These are phyloP conservation scores for Cotoneaster glaucophyllus DNA, from an alignment of 306 rosid species.

Conservation along the genomic window DNA sequence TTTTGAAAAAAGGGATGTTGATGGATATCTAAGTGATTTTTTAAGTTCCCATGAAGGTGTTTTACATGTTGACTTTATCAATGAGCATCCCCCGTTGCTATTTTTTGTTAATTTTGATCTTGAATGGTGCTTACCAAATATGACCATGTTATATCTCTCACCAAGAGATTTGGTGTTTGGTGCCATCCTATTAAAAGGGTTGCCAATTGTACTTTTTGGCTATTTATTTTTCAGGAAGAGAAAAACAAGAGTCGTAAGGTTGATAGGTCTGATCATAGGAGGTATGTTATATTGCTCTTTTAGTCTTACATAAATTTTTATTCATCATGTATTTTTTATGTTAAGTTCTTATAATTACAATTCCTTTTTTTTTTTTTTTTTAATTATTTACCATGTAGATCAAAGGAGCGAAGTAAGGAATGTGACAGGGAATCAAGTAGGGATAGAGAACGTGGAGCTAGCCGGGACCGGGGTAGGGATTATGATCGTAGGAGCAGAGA, in stretches of 20 bases:
- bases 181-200: not conserved
- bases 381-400: conserved; percentile 22
- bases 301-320: not conserved
- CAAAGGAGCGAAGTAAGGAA: conserved; percentile 85
- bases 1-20: not conserved
- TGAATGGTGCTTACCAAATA: not conserved
- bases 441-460: conserved; percentile 64
- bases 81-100: not conserved
- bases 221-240: conserved; percentile 72
- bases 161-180: not conserved
- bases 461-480: conserved; percentile 75
- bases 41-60: not conserved
- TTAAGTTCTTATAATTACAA: not conserved
- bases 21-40: not conserved
- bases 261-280: conserved; percentile 70
- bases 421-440: conserved; percentile 65
- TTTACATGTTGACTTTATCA: not conserved
- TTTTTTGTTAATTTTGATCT: not conserved
- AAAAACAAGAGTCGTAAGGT: conserved; percentile 65
- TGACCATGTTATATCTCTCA: not conserved
- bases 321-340: not conserved
- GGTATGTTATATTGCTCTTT: conserved; percentile 26
- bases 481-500: conserved; percentile 79
- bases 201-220: conserved; percentile 26
- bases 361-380: not conserved